Percentiles rank a stretch among this genome's conserved stretches.
phyloP scores from a whole-genome alignment of 352 stramenopile genomes.

The Phytophthora rubi region DNA sequence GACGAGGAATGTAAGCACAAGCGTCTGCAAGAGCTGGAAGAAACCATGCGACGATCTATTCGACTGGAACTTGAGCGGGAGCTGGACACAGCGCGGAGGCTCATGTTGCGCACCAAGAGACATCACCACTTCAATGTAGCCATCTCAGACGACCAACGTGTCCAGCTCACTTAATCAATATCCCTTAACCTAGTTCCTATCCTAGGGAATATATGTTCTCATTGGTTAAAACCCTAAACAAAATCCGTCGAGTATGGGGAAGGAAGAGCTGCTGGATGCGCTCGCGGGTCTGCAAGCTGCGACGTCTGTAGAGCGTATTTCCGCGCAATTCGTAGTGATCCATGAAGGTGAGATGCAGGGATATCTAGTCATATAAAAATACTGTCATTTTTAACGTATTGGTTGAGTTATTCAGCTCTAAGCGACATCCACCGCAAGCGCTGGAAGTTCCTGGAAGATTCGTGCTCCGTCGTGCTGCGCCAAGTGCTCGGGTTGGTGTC shows the following conservation, averaged over 20 bases:
- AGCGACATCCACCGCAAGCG: constrained; percentile 63
- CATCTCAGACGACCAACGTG: constrained; percentile 27
- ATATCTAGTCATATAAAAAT: constrained; percentile 10
- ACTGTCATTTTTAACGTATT: background rate
- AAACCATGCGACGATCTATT: constrained; percentile 54
- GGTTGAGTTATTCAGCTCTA: constrained; percentile 41
- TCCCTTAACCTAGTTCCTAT: background rate
- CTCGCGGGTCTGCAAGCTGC: constrained; percentile 40
- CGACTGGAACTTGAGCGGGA: constrained; percentile 73
- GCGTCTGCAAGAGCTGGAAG: constrained; percentile 50
- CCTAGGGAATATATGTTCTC: background rate
- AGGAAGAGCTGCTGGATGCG: constrained; percentile 55
- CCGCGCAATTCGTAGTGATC: constrained; percentile 22
- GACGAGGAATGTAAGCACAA: constrained; percentile 50
- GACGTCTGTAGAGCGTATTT: constrained; percentile 27
- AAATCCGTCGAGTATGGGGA: constrained; percentile 37
- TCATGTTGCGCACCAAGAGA: constrained; percentile 44
- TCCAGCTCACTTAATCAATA: constrained; percentile 21
- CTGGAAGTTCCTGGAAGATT: constrained; percentile 74
- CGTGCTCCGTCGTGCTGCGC: constrained; percentile 57
- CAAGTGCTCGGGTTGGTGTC: constrained; percentile 25
- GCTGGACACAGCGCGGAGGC: constrained; percentile 52
- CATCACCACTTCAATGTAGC: constrained; percentile 30
- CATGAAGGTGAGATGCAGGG: constrained; percentile 32
- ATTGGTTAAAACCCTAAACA: constrained; percentile 25